Evolutionary conservation across 202 grass and related monocot species (phyloP).

Genomic region (Hordeum pubiflorum): DNA sequence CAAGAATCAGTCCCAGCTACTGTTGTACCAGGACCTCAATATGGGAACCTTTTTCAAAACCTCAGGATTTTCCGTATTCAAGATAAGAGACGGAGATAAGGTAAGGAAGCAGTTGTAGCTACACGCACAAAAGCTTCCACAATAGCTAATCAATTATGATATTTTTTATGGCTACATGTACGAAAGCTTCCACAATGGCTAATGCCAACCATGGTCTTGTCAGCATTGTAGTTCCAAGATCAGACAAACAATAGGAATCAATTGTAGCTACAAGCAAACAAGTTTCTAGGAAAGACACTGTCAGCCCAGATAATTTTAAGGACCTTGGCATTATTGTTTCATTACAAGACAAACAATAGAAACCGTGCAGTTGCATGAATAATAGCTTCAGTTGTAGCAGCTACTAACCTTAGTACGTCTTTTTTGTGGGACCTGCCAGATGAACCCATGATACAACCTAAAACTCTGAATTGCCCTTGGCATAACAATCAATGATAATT

Average conservation of each 20-base stretch:
- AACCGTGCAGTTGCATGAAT: background rate
- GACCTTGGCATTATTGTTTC: slow-evolving; percentile 5
- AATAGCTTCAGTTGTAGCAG: slow-evolving; percentile 4
- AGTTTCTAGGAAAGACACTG: background rate
- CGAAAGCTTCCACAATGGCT: slow-evolving; percentile 14
- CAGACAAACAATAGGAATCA: slow-evolving; percentile 1
- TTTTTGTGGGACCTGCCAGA: slow-evolving; percentile 5
- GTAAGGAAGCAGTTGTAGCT: background rate
- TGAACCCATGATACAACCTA: background rate
- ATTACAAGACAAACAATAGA: background rate
- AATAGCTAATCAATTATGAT: background rate
- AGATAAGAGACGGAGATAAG: background rate
- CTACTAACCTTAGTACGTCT: background rate
- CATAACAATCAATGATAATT: background rate
- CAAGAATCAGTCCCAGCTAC: background rate
- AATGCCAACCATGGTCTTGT: background rate
- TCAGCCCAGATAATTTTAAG: background rate
- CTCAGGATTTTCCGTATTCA: background rate
- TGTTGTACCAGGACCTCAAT: background rate
- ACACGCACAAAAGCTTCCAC: background rate
- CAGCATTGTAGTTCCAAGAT: slow-evolving; percentile 7
- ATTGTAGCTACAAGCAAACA: background rate
- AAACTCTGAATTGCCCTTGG: background rate
- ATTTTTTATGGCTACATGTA: background rate
- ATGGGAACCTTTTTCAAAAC: background rate